Base-by-base conservation (phyloP, 164 flowering plant genomes). In the Piper betle region DNA sequence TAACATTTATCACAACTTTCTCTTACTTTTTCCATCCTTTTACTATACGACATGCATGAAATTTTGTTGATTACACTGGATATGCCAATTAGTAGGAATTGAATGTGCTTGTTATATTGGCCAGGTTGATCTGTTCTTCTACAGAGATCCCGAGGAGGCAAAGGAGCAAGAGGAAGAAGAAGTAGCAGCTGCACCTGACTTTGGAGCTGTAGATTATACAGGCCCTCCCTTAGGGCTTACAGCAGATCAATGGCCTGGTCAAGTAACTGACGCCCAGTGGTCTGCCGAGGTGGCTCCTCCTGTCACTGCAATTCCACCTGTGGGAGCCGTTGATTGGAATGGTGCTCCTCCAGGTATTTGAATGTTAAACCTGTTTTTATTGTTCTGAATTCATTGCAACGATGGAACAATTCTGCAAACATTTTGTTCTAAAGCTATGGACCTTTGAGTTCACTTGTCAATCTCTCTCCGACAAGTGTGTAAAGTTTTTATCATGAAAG, bases 41-140 rank as follows among this genome's bases (percentile, higher is more conserved):
- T 25, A 25, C 33, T 25, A 25, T 25, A 25, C 33, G 2, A 25
- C 33, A 2, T 25, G 1, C 2, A 78, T 6, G 59, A 4, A 55
- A 1, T 54, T 15, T 19, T 19, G 11, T 9, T 54, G 57, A 19
- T n/a, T n/a, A 7, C 18, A 19, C n/a, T 54, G 25, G 18, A 25
- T 25, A 25, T 25, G 33, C 2, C 33, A 25, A 25, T 25, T 25
- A 25, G 33, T 25, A 25, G 33, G 33, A 25, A 25, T 25, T 25
- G 33, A 25, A 25, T 25, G 33, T 54, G 9, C 57, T 12, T 54
- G 19, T 19, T 13, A 50, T 1, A 53, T 25, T 73, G 54, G 73
- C 62, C 75, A 88, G 96, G 91, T 88, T 18, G 91, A 88, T 73
- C 60, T 88, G 41, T 88, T 88, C 64, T 88, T 85, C 80, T 88